Evolutionary conservation across 768 basidiomycete genomes (phyloP).

Genomic region (Boletus rex-veris): DNA sequence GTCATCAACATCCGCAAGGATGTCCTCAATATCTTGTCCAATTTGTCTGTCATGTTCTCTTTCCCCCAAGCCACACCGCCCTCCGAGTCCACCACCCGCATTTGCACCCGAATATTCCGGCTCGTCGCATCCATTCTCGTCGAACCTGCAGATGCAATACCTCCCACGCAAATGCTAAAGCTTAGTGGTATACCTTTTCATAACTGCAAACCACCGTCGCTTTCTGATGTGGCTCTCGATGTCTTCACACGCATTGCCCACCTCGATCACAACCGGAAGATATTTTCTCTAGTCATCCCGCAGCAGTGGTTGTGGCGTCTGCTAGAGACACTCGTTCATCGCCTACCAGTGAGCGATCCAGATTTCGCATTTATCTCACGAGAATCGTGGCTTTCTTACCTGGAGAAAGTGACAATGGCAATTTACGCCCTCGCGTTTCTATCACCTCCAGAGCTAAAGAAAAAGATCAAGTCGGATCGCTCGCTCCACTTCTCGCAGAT

Average conservation of each 20-base stretch:
- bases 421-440: conserved; percentile 87
- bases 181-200: conserved; percentile 43
- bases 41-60: conserved; percentile 51
- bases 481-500: conserved; percentile 65
- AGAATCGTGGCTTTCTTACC: conserved; percentile 71
- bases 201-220: conserved; percentile 50
- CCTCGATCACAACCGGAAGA: conserved; percentile 72
- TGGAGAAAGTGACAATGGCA: conserved; percentile 77
- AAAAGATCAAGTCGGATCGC: conserved; percentile 61
- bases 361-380: conserved; percentile 68
- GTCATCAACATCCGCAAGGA: conserved; percentile 75
- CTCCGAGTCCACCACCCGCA: conserved; percentile 42
- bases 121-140: conserved; percentile 73
- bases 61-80: conserved; percentile 42
- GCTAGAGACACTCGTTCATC: conserved; percentile 70
- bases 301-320: conserved; percentile 54
- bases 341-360: conserved; percentile 74
- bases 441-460: conserved; percentile 71
- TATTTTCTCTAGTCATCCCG: conserved; percentile 61
- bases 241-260: conserved; percentile 78
- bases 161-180: conserved; percentile 60
- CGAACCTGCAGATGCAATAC: conserved; percentile 62
- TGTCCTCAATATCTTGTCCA: conserved; percentile 63
- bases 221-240: conserved; percentile 78
- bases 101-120: conserved; percentile 57